A percentile compares a stretch with the other conserved stretches of the same genome.
These are phyloP conservation scores for Beauveria sp. DNA, from an alignment of 2,329 filamentous ascomycete species.

Conservation along the genomic window DNA sequence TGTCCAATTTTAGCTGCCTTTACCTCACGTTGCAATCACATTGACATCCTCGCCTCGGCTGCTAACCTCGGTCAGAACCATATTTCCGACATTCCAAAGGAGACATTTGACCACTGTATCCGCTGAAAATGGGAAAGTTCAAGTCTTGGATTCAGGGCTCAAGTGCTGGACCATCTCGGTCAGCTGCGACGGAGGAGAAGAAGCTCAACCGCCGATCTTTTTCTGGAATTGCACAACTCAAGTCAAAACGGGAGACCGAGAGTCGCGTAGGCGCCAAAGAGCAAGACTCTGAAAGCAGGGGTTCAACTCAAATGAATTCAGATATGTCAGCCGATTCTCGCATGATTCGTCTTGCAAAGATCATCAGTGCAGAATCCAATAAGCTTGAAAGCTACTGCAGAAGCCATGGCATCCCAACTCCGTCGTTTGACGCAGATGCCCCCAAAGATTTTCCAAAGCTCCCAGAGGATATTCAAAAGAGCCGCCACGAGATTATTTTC, in stretches of 20 bases:
- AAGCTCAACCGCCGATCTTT: constrained; percentile 10
- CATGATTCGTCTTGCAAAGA: constrained; percentile 39
- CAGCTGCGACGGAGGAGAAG: constrained; percentile 2
- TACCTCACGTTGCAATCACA: background rate
- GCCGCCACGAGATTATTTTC: constrained; percentile 39
- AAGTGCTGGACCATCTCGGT: background rate
- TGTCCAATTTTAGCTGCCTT: background rate
- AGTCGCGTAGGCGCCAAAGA: background rate
- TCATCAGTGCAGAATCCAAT: constrained; percentile 40
- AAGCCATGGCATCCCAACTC: constrained; percentile 32
- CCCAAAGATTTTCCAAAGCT: constrained; percentile 40
- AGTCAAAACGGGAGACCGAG: background rate
- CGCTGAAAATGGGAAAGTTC: constrained; percentile 7
- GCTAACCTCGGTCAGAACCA: background rate
- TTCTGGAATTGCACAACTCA: background rate
- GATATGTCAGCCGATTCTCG: constrained; percentile 23
- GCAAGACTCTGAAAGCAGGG: background rate
- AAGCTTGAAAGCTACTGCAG: constrained; percentile 42
- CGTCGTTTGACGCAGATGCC: constrained; percentile 38
- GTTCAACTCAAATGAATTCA: constrained; percentile 9
- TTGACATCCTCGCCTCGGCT: background rate
- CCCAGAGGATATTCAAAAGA: constrained; percentile 36
- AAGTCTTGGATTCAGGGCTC: constrained; percentile 12
- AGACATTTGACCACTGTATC: background rate
- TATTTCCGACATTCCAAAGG: background rate